Conservation (phyloP, 2,329 filamentous ascomycete species). For the Aaosphaeria arxii region DNA sequence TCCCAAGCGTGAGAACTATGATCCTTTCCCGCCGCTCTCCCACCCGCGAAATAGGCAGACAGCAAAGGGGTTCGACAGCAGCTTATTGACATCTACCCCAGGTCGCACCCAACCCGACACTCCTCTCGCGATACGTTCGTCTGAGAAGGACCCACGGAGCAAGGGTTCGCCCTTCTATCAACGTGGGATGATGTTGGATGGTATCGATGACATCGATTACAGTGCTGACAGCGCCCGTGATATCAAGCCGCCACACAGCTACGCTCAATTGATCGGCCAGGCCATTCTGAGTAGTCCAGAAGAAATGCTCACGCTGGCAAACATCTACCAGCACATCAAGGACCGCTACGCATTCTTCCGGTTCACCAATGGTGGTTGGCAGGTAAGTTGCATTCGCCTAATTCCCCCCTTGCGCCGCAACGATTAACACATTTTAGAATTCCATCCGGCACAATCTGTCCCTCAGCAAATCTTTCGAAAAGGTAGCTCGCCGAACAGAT, state of each 20-base stretch:
- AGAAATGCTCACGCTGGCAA: slow-evolving; percentile 84
- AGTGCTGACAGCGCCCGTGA: slow-evolving; percentile 82
- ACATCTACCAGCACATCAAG: slow-evolving; percentile 93
- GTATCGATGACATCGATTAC: slow-evolving; percentile 64
- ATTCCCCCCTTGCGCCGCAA: neutral
- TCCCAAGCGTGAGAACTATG: slow-evolving; percentile 35
- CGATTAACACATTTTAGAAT: slow-evolving; percentile 56
- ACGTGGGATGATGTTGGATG: slow-evolving; percentile 52
- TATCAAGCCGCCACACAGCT: slow-evolving; percentile 93
- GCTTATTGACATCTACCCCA: slow-evolving; percentile 32
- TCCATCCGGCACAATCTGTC: slow-evolving; percentile 96
- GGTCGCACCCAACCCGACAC: slow-evolving; percentile 32
- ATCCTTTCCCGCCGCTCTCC: slow-evolving; percentile 37
- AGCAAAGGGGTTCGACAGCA: slow-evolving; percentile 28
- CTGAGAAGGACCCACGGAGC: slow-evolving; percentile 31
- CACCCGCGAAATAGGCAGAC: slow-evolving; percentile 30
- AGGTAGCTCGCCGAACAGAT: slow-evolving; percentile 86
- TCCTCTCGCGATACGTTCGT: slow-evolving; percentile 34
- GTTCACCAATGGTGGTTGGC: slow-evolving; percentile 83
- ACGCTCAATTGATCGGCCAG: slow-evolving; percentile 95
- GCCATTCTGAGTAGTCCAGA: slow-evolving; percentile 85
- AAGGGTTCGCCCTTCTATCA: slow-evolving; percentile 47
- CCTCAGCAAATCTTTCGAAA: slow-evolving; percentile 90
- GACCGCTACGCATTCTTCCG: slow-evolving; percentile 91
- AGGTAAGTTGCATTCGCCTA: slow-evolving; percentile 49